Conservation (phyloP, 1,139 yeast genomes). For the Arxiozyma telluris region DNA sequence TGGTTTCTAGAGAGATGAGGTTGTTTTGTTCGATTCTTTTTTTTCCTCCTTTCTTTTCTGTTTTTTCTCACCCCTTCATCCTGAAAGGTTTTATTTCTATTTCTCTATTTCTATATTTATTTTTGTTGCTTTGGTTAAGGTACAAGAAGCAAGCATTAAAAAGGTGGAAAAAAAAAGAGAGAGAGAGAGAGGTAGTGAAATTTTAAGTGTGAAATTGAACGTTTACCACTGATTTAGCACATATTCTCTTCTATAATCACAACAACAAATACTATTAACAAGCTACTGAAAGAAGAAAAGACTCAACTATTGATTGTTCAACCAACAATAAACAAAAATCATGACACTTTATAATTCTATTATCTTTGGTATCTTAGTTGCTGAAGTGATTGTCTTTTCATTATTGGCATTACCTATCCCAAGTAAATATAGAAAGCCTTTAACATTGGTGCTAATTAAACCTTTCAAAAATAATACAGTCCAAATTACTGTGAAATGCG, state of each 20-base stretch:
- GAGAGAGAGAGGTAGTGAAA: too few relatives aligned
- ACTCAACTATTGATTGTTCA: neutral
- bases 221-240: too few relatives aligned
- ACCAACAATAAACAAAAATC: neutral
- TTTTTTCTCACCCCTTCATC: neutral
- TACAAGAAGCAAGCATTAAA: too few relatives aligned
- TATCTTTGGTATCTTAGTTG: slow-evolving; percentile 62
- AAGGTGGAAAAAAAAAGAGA: too few relatives aligned
- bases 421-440: slow-evolving; percentile 56
- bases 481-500: slow-evolving; percentile 70
- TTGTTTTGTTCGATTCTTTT: neutral
- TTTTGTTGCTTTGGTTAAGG: neutral
- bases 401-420: slow-evolving; percentile 83
- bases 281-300: neutral
- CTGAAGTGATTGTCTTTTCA: slow-evolving; percentile 77
- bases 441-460: slow-evolving; percentile 53
- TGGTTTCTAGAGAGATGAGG: neutral
- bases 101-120: too few relatives aligned
- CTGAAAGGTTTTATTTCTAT: neutral
- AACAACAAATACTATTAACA: too few relatives aligned
- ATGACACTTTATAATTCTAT: slow-evolving; percentile 29
- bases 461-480: slow-evolving; percentile 68
- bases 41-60: neutral
- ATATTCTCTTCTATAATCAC: too few relatives aligned
- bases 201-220: neutral